Evolutionary conservation across 176 grass and related monocot species (phyloP).

Genomic region (Areca catechu): DNA sequence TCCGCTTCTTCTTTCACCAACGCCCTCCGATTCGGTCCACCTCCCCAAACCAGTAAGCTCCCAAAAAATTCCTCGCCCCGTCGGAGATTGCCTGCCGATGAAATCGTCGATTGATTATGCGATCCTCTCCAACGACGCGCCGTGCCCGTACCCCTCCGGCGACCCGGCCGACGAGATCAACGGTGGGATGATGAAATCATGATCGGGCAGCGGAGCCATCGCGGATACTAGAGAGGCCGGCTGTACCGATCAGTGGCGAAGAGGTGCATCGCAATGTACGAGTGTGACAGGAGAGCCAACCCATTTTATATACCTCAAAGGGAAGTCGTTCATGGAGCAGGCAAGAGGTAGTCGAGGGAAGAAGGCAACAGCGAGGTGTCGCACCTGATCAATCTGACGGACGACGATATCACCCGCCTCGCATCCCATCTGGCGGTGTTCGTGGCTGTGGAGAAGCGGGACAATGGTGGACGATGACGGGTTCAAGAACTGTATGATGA

Average conservation of each 20-base stretch:
- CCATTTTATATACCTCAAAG: constrained; percentile 81
- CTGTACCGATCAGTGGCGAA: constrained; percentile 1
- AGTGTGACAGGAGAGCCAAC: constrained; percentile 64
- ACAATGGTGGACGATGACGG: constrained; percentile 32
- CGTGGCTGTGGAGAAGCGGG: constrained; percentile 38
- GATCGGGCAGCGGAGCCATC: constrained; percentile 23
- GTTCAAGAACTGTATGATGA: constrained; percentile 58
- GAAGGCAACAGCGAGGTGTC: constrained; percentile 62
- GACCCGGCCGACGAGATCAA: constrained; percentile 53
- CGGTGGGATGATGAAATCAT: constrained; percentile 63
- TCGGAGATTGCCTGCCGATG: constrained; percentile 40
- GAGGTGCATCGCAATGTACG: constrained; percentile 70
- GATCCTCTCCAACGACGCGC: constrained; percentile 51
- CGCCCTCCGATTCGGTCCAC: constrained; percentile 48
- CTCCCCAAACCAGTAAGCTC: constrained; percentile 33
- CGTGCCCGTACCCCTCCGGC: constrained; percentile 54
- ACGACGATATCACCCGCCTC: constrained; percentile 92
- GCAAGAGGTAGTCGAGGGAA: constrained; percentile 60
- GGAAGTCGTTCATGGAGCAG: constrained; percentile 42
- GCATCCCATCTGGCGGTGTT: constrained; percentile 64
- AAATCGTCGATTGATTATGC: constrained; percentile 29
- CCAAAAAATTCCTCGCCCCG: constrained; percentile 34
- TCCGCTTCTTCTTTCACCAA: constrained; percentile 39
- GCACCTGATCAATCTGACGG: constrained; percentile 85
- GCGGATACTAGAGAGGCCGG: constrained; percentile 24